These are phyloP conservation scores for Potentilla sterilis DNA, from an alignment of 306 rosid species.

Conservation along the genomic window DNA sequence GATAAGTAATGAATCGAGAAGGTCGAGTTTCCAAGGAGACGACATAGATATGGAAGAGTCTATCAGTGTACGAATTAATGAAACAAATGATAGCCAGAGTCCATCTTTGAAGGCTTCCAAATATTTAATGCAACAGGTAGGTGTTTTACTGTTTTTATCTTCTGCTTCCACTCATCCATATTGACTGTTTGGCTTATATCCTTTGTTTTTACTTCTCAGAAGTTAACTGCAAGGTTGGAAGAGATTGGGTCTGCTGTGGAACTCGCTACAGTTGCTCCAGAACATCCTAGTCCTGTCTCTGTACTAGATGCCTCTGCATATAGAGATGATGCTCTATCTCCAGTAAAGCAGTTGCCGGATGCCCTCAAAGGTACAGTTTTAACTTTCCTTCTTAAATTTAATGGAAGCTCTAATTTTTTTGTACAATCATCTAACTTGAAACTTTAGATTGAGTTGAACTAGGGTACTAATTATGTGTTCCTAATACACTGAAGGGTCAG, in stretches of 20 bases:
- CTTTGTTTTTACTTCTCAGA: slow-evolving; percentile 40
- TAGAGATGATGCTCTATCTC: slow-evolving; percentile 60
- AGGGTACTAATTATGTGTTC: background rate
- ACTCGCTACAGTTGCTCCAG: slow-evolving; percentile 47
- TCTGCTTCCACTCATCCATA: slow-evolving; percentile 24
- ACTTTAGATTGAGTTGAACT: background rate
- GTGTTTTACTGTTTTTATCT: slow-evolving; percentile 18
- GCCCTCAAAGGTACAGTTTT: slow-evolving; percentile 55
- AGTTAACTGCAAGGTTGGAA: slow-evolving; percentile 42
- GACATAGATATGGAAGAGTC: slow-evolving; percentile 56
- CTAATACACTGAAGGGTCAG: background rate
- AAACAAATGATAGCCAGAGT: slow-evolving; percentile 42
- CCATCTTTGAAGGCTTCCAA: slow-evolving; percentile 47
- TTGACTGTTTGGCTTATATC: slow-evolving; percentile 14
- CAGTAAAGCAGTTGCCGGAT: slow-evolving; percentile 45
- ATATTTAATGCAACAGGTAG: slow-evolving; percentile 48
- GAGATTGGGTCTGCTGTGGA: slow-evolving; percentile 52
- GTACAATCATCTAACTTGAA: background rate
- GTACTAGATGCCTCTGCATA: slow-evolving; percentile 69
- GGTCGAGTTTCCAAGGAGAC: slow-evolving; percentile 60
- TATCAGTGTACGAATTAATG: slow-evolving; percentile 37
- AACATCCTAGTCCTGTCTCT: slow-evolving; percentile 81
- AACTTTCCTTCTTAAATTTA: background rate
- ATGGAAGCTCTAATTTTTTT: background rate
- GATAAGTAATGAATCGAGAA: slow-evolving; percentile 57